Evolutionary conservation across 2,329 filamentous ascomycete genomes (phyloP), one percentile per base, ranked within the genome.

Genomic region (Alternaria angustiovoidea): DNA sequence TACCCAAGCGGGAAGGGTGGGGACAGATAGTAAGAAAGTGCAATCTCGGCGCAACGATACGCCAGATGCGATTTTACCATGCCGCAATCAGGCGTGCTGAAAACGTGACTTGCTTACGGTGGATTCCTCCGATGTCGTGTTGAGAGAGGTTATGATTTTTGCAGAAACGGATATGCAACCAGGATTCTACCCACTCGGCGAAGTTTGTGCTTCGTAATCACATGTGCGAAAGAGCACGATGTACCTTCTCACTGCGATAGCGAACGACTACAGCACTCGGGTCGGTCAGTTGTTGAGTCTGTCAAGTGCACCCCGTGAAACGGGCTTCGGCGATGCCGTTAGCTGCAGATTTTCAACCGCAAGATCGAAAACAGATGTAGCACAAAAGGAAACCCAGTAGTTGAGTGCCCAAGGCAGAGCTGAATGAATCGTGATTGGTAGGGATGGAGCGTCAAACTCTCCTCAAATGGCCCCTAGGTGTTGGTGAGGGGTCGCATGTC

Each of bases 101-200:
- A 9, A 48, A 51, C 47, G 54, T 46, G 39, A 51, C 46, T 38
- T 57, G 39, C 54, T 57, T 57, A 57, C 30, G 47, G 26, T 36
- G 22, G 22, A 18, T 57, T 39, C 20, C 18, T 44, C 47, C 54
- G 38, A 12, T 8, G 24, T 30, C 28, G 18, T 38, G n/a, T 36
- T 30, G 30, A 7, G 5, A 30, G n/a, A 51, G 32, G 14, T 36
- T 6, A 36, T 36, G 14, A 36, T 12, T 36, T 7, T 36, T 36
- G 32, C 32, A 12, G 32, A 16, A 36, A 36, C 14, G 32, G 32
- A 36, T 36, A 12, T 2, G 14, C 32, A 36, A 36, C 14, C 32
- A 7, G 36, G 6, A 18, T 36, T 14, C 14, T 16, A 36, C 14
- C 11, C 14, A 36, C n/a, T 39, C 2, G 1, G 9, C 36, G 34